These are phyloP conservation scores for Viola pubescens DNA, from an alignment of 441 rosid species.

Conservation along the genomic window DNA sequence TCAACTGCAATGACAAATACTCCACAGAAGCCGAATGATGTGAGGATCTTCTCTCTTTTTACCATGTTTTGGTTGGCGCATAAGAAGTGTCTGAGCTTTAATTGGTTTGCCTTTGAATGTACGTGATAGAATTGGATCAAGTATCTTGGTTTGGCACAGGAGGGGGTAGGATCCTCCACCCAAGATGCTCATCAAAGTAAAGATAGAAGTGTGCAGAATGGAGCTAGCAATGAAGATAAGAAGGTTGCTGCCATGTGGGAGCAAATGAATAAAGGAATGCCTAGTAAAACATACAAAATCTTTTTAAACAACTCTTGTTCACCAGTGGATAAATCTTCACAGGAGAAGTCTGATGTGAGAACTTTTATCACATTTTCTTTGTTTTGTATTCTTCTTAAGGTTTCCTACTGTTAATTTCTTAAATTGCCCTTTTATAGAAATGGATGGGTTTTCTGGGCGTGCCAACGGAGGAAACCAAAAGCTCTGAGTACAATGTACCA, in stretches of 20 bases:
- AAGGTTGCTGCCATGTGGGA: slow-evolving; percentile 13
- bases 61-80: slow-evolving; percentile 1
- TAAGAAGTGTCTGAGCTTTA: background rate
- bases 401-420: background rate
- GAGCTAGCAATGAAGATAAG: slow-evolving; percentile 6
- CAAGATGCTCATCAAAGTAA: slow-evolving; percentile 7
- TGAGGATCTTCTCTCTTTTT: slow-evolving; percentile 19
- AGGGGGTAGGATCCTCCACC: slow-evolving; percentile 9
- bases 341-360: slow-evolving; percentile 24
- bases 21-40: slow-evolving; percentile 34
- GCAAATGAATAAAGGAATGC: slow-evolving; percentile 10
- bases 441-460: slow-evolving; percentile 30
- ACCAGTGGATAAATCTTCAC: slow-evolving; percentile 12
- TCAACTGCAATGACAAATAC: slow-evolving; percentile 20
- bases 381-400: background rate
- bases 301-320: slow-evolving; percentile 9
- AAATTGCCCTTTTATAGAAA: slow-evolving; percentile 13
- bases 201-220: background rate
- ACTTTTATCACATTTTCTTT: slow-evolving; percentile 1
- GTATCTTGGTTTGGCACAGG: slow-evolving; percentile 35
- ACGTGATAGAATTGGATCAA: slow-evolving; percentile 42
- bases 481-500: slow-evolving; percentile 6
- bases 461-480: slow-evolving; percentile 17
- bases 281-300: slow-evolving; percentile 4
- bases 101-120: slow-evolving; percentile 8